A percentile compares a stretch with the other conserved stretches of the same genome.
phyloP scores from a whole-genome alignment of 495 filamentous ascomycete genomes.

The Neurospora sp. region DNA sequence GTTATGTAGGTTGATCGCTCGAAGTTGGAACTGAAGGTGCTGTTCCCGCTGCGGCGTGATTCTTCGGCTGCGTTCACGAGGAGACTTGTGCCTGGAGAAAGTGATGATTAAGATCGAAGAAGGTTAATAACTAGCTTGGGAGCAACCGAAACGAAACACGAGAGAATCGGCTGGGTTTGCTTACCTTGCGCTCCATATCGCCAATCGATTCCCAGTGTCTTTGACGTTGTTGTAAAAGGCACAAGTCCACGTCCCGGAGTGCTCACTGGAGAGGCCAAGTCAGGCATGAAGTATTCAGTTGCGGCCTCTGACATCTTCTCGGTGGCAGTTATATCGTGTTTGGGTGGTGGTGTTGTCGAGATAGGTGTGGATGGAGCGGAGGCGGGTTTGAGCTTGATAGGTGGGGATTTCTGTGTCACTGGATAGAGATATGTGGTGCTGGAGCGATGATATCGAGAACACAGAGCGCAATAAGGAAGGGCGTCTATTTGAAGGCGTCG shows the following conservation, averaged over 20 bases:
- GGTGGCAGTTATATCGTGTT: background rate
- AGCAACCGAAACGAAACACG: background rate
- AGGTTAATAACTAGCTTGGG: background rate
- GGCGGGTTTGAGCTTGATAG: background rate
- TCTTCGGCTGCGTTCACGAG: constrained; percentile 6
- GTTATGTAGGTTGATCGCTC: constrained; percentile 59
- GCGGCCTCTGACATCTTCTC: background rate
- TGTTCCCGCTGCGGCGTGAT: background rate
- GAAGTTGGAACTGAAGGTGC: constrained; percentile 24
- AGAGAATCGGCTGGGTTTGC: background rate
- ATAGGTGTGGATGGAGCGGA: background rate
- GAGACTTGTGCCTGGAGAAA: constrained; percentile 10
- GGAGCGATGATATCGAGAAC: background rate
- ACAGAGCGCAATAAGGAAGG: background rate
- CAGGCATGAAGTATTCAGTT: background rate
- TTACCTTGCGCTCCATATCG: constrained; percentile 24
- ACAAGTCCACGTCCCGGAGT: background rate
- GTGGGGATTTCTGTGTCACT: background rate
- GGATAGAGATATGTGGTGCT: background rate
- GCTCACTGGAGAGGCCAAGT: background rate
- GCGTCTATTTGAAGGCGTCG: background rate
- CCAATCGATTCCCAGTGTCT: constrained; percentile 11
- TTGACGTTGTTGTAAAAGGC: background rate
- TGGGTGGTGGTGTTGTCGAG: background rate
- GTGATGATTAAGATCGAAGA: background rate